These are phyloP conservation scores for Annulohypoxylon moriforme DNA, from an alignment of 495 filamentous ascomycete species.

Conservation along the genomic window DNA sequence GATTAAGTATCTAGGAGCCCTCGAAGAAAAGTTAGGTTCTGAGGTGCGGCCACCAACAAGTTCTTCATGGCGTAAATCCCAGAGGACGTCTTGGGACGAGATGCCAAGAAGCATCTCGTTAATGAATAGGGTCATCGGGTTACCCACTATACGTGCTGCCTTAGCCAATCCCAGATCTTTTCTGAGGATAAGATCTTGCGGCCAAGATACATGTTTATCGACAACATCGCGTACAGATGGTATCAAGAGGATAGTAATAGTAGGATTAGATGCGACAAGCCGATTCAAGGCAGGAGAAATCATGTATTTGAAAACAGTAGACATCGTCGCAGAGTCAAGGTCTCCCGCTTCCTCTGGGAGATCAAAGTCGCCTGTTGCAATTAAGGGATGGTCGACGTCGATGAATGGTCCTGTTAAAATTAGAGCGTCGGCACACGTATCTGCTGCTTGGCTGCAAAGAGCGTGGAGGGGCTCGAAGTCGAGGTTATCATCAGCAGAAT, in stretches of 20 bases:
- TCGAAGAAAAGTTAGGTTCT: conserved; percentile 69
- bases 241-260: conserved; percentile 81
- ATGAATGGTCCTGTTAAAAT: conserved; percentile 89
- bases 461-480: conserved; percentile 86
- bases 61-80: conserved; percentile 82
- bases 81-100: conserved; percentile 84
- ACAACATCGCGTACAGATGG: conserved; percentile 89
- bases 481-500: conserved; percentile 90
- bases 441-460: conserved; percentile 79
- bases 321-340: conserved; percentile 80
- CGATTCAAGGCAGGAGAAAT: conserved; percentile 74
- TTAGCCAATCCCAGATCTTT: conserved; percentile 80
- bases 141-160: conserved; percentile 79
- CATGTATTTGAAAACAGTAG: conserved; percentile 83
- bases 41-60: conserved; percentile 64
- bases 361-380: conserved; percentile 90
- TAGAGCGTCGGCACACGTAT: conserved; percentile 79
- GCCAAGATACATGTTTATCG: conserved; percentile 86
- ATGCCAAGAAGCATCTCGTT: conserved; percentile 87
- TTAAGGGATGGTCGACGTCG: conserved; percentile 89
- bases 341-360: conserved; percentile 78
- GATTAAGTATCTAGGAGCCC: conserved; percentile 77
- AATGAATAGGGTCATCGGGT: conserved; percentile 84
- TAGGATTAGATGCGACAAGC: conserved; percentile 74
- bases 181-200: conserved; percentile 81